Base-by-base conservation (phyloP, 345 rosid genomes). In the Corchorus capsularis region DNA sequence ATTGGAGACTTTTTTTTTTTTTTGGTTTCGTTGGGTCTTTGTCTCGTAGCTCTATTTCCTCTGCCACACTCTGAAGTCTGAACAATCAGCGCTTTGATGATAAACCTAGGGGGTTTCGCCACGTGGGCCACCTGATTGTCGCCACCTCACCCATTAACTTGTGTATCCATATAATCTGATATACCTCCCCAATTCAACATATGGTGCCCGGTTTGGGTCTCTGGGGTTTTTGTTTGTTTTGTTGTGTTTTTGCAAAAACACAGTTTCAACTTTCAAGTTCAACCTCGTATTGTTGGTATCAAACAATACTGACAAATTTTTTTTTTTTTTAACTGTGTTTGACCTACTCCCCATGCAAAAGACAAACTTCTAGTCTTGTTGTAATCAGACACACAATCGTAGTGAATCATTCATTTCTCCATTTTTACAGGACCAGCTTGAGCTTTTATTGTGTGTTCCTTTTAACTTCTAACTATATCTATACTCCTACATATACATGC, bases 61-160 rank as follows among this genome's bases (percentile, higher is more conserved):
- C 63, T 74, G 75, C 60, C 56, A 20, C 65, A 27, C 27, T n/a
- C n/a, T n/a, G n/a, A n/a, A 5, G n/a, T 63, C 49, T 5, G 47
- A 59, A 34, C 70, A 47, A 52, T 52, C 66, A 70, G 20, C 47
- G 20, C 47, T 61, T 46, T 41, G 34, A 1, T 75, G 79, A 63
- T 74, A 39, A 69, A 9, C 4, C 13, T 63, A 12, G 46, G 77
- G 88, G 90, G 88, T 6, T 45, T 63, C 19, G 84, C 72, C 88
- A 83, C 86, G 84, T 83, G 85, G 83, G 70, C 76, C 77, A 73
- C 50, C 41, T 1, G 81, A 78, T 79, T 16, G 3, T 45, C 46
- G 60, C 72, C 83, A 78, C 79, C 43, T 67, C 5, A 3, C 64
- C 14, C 41, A 2, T 17, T 32, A 27, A 27, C 27, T 27, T 27